Evolutionary conservation across 2,329 filamentous ascomycete genomes (phyloP), one percentile per base, ranked within the genome.

Genomic region (Talaromyces sp.): DNA sequence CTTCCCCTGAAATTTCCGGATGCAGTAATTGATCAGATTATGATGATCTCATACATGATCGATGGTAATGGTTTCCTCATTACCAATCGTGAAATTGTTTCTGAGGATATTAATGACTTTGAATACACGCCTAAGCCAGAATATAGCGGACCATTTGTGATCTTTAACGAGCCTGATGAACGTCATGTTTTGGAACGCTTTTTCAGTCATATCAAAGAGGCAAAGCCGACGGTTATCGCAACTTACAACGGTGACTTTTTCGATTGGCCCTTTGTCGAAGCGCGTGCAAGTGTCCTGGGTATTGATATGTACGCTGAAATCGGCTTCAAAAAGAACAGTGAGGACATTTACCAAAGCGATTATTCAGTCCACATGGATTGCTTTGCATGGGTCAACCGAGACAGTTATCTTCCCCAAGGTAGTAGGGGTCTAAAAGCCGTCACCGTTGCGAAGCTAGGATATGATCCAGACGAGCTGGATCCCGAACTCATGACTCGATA

Each of bases 181-280:
- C 95, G 95, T 77, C 86, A 85, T 0, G 76, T 96, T 2, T 83
- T 99, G 25, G 94, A 98, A 74, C 85, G 95, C 17, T 99, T 99
- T 80, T 98, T 99, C 73, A 84, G 91, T 47, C 95, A 97, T 77
- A 90, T 99, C 78, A 98, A 99, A 73, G 92, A 97, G 76, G 92
- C 93, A 0, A 87, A 90, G 66, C 95, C 95, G 0, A 98, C 93
- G 0, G 94, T 99, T 64, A 99, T 99, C 76, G 94, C 96, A 41
- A 99, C 95, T n/a, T 99, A 99, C 85, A 99, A 99, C 92, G 95
- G 95, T 81, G 95, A 99, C 82, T 99, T 99, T 77, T 99, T 99
- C 88, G 95, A 99, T 89, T 99, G 95, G 95, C 94, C 95, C 0
- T 99, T 96, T 74, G 93, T 99, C 27, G 95, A 99, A 81, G 88